phyloP scores from a whole-genome alignment of 2,329 filamentous ascomycete species.

The Plectosphaerella cucumerina region DNA sequence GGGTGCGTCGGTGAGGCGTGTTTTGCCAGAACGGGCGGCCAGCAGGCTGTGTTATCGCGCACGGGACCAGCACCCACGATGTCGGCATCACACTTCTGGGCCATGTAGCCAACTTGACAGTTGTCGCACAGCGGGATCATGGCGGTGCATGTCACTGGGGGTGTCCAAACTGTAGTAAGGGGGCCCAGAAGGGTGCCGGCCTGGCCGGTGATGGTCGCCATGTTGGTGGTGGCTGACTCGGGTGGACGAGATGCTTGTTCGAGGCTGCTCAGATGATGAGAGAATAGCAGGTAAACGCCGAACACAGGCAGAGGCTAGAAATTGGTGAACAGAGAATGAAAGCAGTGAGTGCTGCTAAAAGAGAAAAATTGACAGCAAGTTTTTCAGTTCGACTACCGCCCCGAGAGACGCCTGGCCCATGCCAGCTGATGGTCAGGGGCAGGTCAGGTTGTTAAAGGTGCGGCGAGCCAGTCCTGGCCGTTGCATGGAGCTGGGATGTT shows the following conservation, averaged over 20 bases:
- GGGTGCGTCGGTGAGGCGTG: conserved; percentile 10
- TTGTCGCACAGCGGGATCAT: conserved; percentile 14
- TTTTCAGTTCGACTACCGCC: too few species aligned
- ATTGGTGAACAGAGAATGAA: too few species aligned
- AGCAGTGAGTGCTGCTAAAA: too few species aligned
- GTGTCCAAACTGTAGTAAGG: conserved; percentile 18
- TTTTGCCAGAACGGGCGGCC: conserved; percentile 17
- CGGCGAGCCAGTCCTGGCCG: too few species aligned
- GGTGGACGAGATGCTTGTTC: background rate
- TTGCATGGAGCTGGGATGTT: too few species aligned
- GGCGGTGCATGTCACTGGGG: conserved; percentile 14
- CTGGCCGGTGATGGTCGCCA: background rate
- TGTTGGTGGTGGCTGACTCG: background rate
- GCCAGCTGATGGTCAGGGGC: too few species aligned
- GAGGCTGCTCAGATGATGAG: too few species aligned
- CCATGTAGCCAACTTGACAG: conserved; percentile 18
- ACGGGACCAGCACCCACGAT: conserved; percentile 5
- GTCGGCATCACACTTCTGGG: conserved; percentile 15
- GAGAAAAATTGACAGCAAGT: too few species aligned
- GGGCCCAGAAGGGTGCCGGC: conserved; percentile 15
- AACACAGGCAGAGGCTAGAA: too few species aligned
- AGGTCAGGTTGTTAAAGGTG: too few species aligned
- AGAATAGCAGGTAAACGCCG: too few species aligned
- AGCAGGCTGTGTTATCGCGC: conserved; percentile 22
- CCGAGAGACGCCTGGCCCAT: too few species aligned